Percentiles rank a stretch among this genome's conserved stretches.
Conservation (phyloP, 257 asterid genomes). For the Fraxinus pennsylvanica region DNA sequence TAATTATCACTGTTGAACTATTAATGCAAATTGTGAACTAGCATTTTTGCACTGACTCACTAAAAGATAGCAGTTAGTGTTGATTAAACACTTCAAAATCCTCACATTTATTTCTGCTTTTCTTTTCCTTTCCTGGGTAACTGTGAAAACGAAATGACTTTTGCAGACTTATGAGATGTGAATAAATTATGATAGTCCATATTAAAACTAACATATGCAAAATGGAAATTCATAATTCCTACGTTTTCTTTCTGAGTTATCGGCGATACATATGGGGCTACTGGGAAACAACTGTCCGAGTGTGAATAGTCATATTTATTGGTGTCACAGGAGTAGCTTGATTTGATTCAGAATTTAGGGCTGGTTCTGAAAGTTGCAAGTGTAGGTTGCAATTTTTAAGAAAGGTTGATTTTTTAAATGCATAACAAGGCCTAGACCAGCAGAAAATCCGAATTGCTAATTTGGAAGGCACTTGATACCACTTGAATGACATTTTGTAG, state of each 20-base stretch:
- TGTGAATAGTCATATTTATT: background rate
- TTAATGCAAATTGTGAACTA: background rate
- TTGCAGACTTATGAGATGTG: background rate
- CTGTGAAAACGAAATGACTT: background rate
- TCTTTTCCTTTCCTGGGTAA: background rate
- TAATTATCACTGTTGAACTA: background rate
- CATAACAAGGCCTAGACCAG: background rate
- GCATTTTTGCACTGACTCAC: background rate
- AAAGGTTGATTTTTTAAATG: background rate
- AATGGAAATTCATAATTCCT: background rate
- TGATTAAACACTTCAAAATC: background rate
- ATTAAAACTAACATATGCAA: background rate
- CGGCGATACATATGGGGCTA: background rate
- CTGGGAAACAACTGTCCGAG: background rate
- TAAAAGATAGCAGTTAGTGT: background rate
- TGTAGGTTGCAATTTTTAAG: background rate
- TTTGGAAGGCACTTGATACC: background rate
- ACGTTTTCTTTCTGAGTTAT: background rate
- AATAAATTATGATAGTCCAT: background rate
- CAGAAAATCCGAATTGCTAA: background rate
- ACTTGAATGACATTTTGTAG: background rate
- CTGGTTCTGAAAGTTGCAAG: background rate
- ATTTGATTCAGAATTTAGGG: background rate
- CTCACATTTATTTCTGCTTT: background rate
- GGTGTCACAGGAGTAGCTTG: background rate